Percentiles rank a stretch among this genome's conserved stretches.
These are phyloP conservation scores for Euphorbia tirucalli DNA, from an alignment of 345 rosid genomes.

Conservation along the genomic window DNA sequence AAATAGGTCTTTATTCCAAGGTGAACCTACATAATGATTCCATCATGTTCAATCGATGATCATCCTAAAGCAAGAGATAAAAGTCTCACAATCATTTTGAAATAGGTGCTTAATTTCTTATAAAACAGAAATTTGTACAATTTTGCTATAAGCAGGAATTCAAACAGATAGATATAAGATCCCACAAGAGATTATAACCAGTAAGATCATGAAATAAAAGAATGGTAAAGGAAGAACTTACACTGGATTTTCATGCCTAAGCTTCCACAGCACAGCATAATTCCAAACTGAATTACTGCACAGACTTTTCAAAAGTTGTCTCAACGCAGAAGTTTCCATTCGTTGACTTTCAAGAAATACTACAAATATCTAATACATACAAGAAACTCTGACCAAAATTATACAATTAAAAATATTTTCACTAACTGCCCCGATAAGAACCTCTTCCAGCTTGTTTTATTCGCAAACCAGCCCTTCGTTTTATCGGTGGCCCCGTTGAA, in stretches of 20 bases:
- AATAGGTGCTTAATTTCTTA: not conserved
- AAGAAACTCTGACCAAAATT: constrained; percentile 15
- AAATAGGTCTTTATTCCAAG: not conserved
- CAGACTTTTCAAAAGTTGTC: constrained; percentile 44
- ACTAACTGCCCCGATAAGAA: constrained; percentile 59
- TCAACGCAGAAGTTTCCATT: constrained; percentile 49
- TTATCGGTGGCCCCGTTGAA: constrained; percentile 47
- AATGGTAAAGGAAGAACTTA: constrained; percentile 28
- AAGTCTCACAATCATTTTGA: not conserved
- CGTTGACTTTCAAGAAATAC: constrained; percentile 19
- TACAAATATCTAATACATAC: constrained; percentile 17
- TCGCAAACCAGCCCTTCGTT: constrained; percentile 48
- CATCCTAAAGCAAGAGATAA: not conserved
- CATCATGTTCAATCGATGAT: not conserved
- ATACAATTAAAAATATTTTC: constrained; percentile 11
- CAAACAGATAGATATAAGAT: not conserved
- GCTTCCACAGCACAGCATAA: constrained; percentile 64
- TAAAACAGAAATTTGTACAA: not conserved
- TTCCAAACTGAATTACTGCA: constrained; percentile 50
- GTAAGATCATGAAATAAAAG: too few relatives aligned
- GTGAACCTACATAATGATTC: not conserved
- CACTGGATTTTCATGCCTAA: constrained; percentile 40
- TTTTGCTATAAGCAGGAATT: not conserved
- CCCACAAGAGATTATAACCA: too few relatives aligned
- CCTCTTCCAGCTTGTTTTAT: constrained; percentile 61